Conservation (phyloP, 495 filamentous ascomycete genomes). For the Tricharina praecox region DNA sequence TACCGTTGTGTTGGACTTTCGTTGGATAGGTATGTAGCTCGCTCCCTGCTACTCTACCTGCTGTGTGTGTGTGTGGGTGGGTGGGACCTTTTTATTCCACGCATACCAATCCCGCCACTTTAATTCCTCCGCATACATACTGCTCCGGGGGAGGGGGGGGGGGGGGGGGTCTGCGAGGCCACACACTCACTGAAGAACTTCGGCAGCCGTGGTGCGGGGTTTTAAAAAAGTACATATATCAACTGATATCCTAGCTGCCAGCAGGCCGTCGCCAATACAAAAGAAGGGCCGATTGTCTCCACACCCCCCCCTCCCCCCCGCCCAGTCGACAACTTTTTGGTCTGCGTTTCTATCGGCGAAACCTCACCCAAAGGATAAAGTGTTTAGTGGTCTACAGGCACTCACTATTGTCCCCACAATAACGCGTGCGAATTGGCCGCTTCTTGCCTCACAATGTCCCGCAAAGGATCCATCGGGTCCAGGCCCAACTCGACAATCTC, state of each 20-base stretch:
- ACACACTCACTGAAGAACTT: not conserved
- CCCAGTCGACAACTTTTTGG: not conserved
- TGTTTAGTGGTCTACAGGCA: not conserved
- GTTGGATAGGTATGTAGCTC: no score
- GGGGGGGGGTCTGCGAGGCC: not conserved
- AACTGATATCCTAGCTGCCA: no score
- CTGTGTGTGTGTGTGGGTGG: no score
- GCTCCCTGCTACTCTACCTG: no score
- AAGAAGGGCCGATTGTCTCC: not conserved
- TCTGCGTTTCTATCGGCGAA: not conserved
- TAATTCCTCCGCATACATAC: slow-evolving; percentile 1
- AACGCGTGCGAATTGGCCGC: slow-evolving; percentile 3
- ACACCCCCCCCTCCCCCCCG: not conserved
- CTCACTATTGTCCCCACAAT: not conserved
- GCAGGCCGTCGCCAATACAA: not conserved
- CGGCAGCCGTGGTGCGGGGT: not conserved
- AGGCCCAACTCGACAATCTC: slow-evolving; percentile 4
- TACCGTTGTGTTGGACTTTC: no score
- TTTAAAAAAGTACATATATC: slow-evolving; percentile 1
- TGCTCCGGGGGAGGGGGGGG: not conserved
- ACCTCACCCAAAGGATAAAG: not conserved
- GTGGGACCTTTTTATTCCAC: slow-evolving; percentile 1
- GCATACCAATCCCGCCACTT: not conserved
- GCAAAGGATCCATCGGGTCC: slow-evolving; percentile 3
- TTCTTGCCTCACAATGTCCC: slow-evolving; percentile 4